phyloP scores from a whole-genome alignment of 768 basidiomycete species.

The Cystobasidium tubakii region DNA sequence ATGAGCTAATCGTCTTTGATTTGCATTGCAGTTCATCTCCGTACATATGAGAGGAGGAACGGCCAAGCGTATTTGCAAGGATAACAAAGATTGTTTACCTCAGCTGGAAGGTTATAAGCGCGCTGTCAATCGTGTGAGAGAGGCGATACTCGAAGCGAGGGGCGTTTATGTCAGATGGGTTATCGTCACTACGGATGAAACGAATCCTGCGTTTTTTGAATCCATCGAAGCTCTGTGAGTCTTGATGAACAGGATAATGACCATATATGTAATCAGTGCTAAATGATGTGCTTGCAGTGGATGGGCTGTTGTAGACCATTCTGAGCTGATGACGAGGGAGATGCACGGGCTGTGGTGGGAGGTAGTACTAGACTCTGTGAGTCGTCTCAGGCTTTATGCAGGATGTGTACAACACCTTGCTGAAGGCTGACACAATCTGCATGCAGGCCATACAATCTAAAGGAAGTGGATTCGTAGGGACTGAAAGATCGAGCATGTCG shows the following conservation, averaged over 20 bases:
- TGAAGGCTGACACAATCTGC: no score
- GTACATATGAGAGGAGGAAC: constrained; percentile 23
- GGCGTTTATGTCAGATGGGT: constrained; percentile 36
- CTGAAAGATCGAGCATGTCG: constrained; percentile 66
- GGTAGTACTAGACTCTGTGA: constrained; percentile 12
- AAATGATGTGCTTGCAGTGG: constrained; percentile 12
- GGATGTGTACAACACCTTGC: no score
- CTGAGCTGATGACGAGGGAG: constrained; percentile 28
- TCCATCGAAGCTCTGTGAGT: constrained; percentile 18
- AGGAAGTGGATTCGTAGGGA: constrained; percentile 66
- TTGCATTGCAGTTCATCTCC: constrained; percentile 14
- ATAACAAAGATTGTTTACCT: constrained; percentile 37
- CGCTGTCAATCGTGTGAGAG: neutral
- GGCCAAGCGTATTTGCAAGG: constrained; percentile 39
- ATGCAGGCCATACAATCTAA: constrained; percentile 62
- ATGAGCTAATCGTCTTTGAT: no score
- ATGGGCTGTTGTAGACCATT: constrained; percentile 41
- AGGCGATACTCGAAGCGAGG: constrained; percentile 22
- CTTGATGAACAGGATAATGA: neutral
- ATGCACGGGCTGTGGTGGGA: constrained; percentile 40
- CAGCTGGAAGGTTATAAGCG: constrained; percentile 29
- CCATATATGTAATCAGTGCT: neutral
- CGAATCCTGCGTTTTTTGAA: constrained; percentile 34
- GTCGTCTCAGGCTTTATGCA: neutral
- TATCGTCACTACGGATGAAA: constrained; percentile 36